Evolutionary conservation across 1,284 basidiomycete genomes (phyloP).

Genomic region (Cryptococcus sp.): DNA sequence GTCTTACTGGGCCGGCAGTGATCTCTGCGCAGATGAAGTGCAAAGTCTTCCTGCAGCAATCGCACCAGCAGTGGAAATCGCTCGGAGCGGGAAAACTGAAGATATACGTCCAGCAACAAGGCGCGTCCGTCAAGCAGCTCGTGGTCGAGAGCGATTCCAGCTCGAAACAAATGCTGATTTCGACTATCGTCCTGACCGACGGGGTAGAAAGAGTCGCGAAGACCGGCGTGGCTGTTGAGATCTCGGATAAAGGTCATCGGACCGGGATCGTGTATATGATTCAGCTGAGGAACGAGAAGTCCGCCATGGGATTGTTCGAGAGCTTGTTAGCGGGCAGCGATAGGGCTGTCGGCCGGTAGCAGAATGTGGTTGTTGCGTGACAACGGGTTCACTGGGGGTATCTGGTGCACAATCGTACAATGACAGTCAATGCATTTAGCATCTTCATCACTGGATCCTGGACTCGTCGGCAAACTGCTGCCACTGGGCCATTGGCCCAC

Average conservation of each 20-base stretch:
- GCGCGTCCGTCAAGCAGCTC: conserved; percentile 89
- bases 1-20: conserved; percentile 66
- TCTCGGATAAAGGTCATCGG: conserved; percentile 83
- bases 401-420: too few relatives aligned
- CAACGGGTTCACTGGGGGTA: too few relatives aligned
- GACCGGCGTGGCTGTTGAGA: conserved; percentile 93
- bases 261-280: conserved; percentile 99
- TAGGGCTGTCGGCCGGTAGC: conserved; percentile 51
- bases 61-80: conserved; percentile 95
- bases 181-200: conserved; percentile 91
- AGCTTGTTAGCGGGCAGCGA: conserved; percentile 86
- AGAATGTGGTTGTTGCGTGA: too few relatives aligned
- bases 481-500: too few relatives aligned
- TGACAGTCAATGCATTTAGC: too few relatives aligned
- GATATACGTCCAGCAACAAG: conserved; percentile 74
- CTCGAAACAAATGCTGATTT: conserved; percentile 74
- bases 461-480: too few relatives aligned
- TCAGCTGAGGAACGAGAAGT: conserved; percentile 83
- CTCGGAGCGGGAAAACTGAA: conserved; percentile 85
- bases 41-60: conserved; percentile 95
- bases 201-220: conserved; percentile 97
- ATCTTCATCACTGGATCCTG: too few relatives aligned
- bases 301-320: conserved; percentile 81
- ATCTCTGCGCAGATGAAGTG: conserved; percentile 96
- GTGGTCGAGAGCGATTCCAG: conserved; percentile 88